A percentile compares a stretch with the other conserved stretches of the same genome.
Conservation (phyloP, 2,329 filamentous ascomycete genomes). For the Penicillium sp. region DNA sequence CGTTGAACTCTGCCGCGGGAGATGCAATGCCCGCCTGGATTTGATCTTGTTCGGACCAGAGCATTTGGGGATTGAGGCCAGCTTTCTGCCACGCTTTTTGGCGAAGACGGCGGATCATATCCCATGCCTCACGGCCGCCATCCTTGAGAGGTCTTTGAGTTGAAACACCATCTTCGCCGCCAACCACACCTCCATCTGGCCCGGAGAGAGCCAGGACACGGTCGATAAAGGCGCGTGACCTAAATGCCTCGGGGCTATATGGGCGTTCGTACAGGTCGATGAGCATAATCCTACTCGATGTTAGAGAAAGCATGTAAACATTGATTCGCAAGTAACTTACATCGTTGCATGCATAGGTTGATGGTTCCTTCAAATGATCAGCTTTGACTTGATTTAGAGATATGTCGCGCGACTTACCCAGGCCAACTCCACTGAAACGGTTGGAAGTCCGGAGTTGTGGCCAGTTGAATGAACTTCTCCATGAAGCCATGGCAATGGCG, state of each 20-base stretch:
- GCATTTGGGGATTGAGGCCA: constrained; percentile 49
- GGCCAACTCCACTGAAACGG: constrained; percentile 56
- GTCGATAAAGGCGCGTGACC: constrained; percentile 52
- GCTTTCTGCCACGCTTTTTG: constrained; percentile 55
- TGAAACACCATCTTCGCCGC: constrained; percentile 50
- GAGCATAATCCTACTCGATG: constrained; percentile 47
- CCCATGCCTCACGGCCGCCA: constrained; percentile 54
- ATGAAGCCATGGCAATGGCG: constrained; percentile 54
- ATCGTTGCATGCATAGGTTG: constrained; percentile 52
- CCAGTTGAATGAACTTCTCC: constrained; percentile 54
- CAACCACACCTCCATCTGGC: constrained; percentile 51
- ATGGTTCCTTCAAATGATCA: constrained; percentile 37
- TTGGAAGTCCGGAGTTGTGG: constrained; percentile 52
- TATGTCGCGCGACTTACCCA: constrained; percentile 31
- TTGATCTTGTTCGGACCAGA: constrained; percentile 54
- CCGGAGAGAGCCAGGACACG: constrained; percentile 51
- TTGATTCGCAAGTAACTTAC: constrained; percentile 22
- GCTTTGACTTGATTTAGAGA: not conserved
- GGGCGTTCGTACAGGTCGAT: constrained; percentile 55
- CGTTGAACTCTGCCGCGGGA: constrained; percentile 21
- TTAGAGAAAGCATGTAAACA: constrained; percentile 7
- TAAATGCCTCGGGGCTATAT: constrained; percentile 48
- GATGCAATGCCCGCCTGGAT: constrained; percentile 40
- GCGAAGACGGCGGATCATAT: constrained; percentile 52
- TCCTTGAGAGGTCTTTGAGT: constrained; percentile 50